Base-by-base conservation (phyloP, 1,139 yeast species). In the Yamadazyma dushanensis region DNA sequence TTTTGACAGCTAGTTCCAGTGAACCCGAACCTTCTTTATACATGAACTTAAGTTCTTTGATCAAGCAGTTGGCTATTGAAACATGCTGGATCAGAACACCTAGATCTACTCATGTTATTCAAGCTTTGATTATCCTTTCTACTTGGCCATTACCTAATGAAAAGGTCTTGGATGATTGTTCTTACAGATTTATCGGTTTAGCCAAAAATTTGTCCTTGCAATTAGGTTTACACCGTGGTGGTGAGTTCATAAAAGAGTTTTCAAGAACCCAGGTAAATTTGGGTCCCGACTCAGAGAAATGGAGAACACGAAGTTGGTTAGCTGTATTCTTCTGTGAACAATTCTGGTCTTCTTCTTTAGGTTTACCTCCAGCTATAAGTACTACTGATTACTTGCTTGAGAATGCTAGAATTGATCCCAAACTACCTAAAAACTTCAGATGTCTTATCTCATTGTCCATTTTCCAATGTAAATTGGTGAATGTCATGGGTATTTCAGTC, bases 31-130 rank as follows among this genome's bases (percentile, higher is more conserved):
- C 97, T 2, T 73, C 85, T 0, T 58, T 88, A 29, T 90, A 90
- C 63, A 78, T 80, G 63, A 76, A 84, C 27, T 67, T 89, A 34
- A 83, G 95, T 11, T 76, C 87, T 1, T 66, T 87, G 27, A 86
- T 90, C 48, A 87, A 87, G 53, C 95, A 87, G 54, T 65, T 89
- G 46, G 96, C 96, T 0, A 87, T 88, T 41, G 95, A 87, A 53
- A 87, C 95, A 0, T 88, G 96, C 59, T 88, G 96, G 95, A 80
- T 88, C 36, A 70, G 90, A 43, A 89, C 97, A 0, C 96, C 97
- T 3, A 70, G 97, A 52, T 86, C 96, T 4, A 87, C 97, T 0
- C 96, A 89, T 55, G 90, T 89, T 23, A 88, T 90, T 8, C 97
- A 90, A 56, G 95, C 96, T 0, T 66, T 90, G 30, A 64, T 89